These are phyloP conservation scores for Rosa persica DNA, from an alignment of 306 rosid genomes.

Conservation along the genomic window DNA sequence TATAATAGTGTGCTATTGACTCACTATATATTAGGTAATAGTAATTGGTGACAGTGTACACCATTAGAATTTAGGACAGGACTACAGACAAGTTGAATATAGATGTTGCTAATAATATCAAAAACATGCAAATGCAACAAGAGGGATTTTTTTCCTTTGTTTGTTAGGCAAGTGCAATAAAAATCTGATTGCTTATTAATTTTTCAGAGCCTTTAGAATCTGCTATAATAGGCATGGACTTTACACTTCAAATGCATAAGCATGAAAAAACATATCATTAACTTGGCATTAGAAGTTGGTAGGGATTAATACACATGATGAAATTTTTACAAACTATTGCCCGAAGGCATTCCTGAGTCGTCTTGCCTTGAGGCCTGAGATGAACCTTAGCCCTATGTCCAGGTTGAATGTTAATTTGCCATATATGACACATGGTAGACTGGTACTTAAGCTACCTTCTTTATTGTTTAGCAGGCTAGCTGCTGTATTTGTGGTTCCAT, in stretches of 20 bases:
- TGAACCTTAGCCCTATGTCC: neutral
- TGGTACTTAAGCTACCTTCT: neutral
- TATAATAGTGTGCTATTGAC: neutral
- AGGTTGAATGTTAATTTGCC: neutral
- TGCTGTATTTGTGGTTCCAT: conserved; percentile 2
- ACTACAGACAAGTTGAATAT: neutral
- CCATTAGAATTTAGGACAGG: neutral
- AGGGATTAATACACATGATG: neutral
- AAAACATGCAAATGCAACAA: neutral
- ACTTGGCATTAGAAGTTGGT: neutral
- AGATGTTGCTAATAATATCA: neutral
- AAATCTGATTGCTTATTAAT: neutral
- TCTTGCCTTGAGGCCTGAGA: neutral
- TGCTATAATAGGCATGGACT: neutral
- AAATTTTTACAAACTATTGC: neutral
- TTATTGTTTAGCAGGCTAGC: neutral
- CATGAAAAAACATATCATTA: neutral
- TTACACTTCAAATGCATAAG: neutral
- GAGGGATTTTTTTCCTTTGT: neutral
- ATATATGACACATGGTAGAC: neutral
- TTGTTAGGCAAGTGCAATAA: neutral
- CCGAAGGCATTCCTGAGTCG: neutral
- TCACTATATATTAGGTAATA: neutral
- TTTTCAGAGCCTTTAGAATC: neutral
- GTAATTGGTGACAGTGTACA: neutral